Base-by-base conservation (phyloP, 2,329 filamentous ascomycete genomes). In the Exserohilum rostratum region DNA sequence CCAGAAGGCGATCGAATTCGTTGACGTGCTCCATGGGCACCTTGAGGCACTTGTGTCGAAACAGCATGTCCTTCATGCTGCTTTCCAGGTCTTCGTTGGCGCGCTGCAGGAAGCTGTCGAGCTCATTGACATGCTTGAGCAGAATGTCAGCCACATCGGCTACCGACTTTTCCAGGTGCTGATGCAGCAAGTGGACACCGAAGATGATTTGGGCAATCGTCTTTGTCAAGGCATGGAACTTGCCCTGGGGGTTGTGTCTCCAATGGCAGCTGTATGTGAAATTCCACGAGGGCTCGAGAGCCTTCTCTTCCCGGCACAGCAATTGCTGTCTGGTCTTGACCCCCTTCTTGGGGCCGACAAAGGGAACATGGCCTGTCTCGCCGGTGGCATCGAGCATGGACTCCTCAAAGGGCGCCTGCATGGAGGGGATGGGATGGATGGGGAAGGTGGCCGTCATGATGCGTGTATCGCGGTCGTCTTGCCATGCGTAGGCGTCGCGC, bases 121-220 rank as follows among this genome's bases (percentile, higher is more conserved):
- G 86, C 74, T 98, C 93, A 69, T 96, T 90, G 57, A 98, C 95
- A 74, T 98, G 93, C 12, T 86, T 87, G 70, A 97, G 91, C 51
- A 98, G 81, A 48, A 98, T 98, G 61, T 84, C 87, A 60, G 96
- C 88, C 11, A 97, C 93, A 71, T 96, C 90, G 30, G 87, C 83
- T 63, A 96, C 90, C 64, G 91, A 96, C 75, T 93, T 96, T 48
- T 95, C 93, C 73, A 96, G 85, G 57, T 88, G 87, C 67, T 93
- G 88, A 50, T 96, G 85, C 53, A 98, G 78, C 39, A 98, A 81
- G 73, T 97, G 93, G 33, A 98, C 88, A 17, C 95, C 93, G 74
- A 98, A 98, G 1, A 91, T 89, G 64, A 98, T 93, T 76, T 98
- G 93, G 13, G 93, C 88, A 70, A 96, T 85, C 44, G 97, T 85